Conservation (phyloP, 139 green algal species). For the Haematococcus sp. region DNA sequence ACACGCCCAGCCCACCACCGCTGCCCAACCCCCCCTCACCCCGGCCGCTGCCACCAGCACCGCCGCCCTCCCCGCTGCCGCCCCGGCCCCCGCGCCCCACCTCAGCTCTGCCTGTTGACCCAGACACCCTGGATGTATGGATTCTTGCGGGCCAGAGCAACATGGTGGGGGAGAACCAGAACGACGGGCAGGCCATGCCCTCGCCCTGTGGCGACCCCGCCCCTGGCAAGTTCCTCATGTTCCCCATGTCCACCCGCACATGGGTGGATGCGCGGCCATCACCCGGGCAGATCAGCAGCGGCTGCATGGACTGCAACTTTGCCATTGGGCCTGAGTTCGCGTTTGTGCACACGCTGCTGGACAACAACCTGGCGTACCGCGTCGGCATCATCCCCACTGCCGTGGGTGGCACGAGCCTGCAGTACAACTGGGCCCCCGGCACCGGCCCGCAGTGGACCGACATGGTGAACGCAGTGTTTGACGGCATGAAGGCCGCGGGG, state of each 20-base stretch:
- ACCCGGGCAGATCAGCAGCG: not conserved
- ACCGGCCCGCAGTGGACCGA: not conserved
- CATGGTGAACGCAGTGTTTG: not conserved
- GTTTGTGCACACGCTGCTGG: not conserved
- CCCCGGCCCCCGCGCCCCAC: no score
- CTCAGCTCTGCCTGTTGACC: no score
- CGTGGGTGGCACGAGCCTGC: not conserved
- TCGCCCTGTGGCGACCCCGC: no score
- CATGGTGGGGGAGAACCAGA: no score
- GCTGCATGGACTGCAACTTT: not conserved
- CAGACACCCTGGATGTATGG: no score
- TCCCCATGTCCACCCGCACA: not conserved
- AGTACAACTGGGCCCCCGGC: not conserved
- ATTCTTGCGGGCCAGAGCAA: no score
- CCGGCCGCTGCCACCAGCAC: no score
- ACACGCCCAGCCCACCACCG: not conserved
- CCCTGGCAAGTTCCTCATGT: conserved; percentile 3
- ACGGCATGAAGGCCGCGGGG: not conserved
- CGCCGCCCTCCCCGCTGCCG: no score
- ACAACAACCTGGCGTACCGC: not conserved
- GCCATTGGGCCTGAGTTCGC: not conserved
- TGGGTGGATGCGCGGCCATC: not conserved
- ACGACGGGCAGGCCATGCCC: no score
- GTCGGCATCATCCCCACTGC: conserved; percentile 8
- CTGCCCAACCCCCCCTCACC: not conserved